Evolutionary conservation across 208 protist species (phyloP).

Genomic region (Trypanosoma mega): DNA sequence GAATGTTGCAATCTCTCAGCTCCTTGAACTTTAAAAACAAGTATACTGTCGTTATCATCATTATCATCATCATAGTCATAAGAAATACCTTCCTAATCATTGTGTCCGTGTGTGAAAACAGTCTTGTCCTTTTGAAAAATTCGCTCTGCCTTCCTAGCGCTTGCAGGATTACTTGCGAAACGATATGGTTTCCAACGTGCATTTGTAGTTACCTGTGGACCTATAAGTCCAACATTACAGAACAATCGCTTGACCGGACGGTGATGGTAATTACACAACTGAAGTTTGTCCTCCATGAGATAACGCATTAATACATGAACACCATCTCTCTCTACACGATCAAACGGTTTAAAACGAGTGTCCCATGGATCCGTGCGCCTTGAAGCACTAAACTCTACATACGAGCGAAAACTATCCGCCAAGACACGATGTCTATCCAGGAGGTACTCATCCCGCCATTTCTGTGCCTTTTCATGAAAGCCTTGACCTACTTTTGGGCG

Average conservation of each 20-base stretch:
- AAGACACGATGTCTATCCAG: constrained; percentile 84
- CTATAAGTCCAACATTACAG: constrained; percentile 88
- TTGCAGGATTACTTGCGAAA: constrained; percentile 74
- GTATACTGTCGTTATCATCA: no score
- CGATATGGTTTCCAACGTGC: constrained; percentile 89
- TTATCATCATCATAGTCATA: not conserved
- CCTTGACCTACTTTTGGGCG: constrained; percentile 84
- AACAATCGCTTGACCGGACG: constrained; percentile 83
- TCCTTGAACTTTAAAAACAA: no score
- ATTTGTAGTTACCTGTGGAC: constrained; percentile 69
- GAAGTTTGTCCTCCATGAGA: constrained; percentile 91
- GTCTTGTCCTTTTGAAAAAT: constrained; percentile 85
- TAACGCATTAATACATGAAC: constrained; percentile 82
- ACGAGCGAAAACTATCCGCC: constrained; percentile 81
- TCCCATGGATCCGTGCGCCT: constrained; percentile 88
- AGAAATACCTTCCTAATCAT: constrained; percentile 49
- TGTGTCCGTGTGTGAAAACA: constrained; percentile 70
- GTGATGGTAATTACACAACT: constrained; percentile 89
- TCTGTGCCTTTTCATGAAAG: constrained; percentile 90
- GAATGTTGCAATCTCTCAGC: no score
- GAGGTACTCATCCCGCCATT: constrained; percentile 87
- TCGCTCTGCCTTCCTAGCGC: constrained; percentile 65
- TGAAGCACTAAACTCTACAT: constrained; percentile 87
- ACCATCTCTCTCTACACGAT: constrained; percentile 88
- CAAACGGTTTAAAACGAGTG: constrained; percentile 88